Percentiles rank a stretch among this genome's conserved stretches.
phyloP scores from a whole-genome alignment of 139 green algal species.

The Ulvella scutata region DNA sequence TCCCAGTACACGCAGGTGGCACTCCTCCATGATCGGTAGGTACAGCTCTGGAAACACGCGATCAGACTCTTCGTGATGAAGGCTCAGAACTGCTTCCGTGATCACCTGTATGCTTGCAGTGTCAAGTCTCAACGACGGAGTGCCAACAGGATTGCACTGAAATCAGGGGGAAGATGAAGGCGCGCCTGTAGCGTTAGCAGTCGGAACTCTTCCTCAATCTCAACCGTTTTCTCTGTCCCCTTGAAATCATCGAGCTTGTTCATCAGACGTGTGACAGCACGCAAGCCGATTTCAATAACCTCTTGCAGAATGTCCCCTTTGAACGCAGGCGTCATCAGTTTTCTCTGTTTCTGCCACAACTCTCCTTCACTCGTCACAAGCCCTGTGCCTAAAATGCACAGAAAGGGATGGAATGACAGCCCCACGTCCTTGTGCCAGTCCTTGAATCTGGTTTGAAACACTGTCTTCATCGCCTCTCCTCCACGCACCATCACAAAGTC shows the following conservation, averaged over 20 bases:
- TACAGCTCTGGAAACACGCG: constrained; percentile 82
- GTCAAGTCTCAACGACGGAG: not conserved
- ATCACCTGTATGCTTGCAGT: constrained; percentile 49
- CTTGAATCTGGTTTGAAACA: constrained; percentile 64
- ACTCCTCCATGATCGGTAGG: constrained; percentile 89
- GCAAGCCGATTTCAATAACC: constrained; percentile 63
- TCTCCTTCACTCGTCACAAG: constrained; percentile 79
- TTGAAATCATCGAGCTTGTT: constrained; percentile 45
- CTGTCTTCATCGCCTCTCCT: constrained; percentile 45
- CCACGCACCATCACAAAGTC: constrained; percentile 42
- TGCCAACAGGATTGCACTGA: not conserved
- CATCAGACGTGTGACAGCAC: constrained; percentile 46
- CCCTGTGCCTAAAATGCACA: constrained; percentile 81
- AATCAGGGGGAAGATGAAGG: not conserved
- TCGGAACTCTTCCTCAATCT: constrained; percentile 81
- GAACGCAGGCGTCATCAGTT: constrained; percentile 69
- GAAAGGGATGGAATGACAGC: constrained; percentile 73
- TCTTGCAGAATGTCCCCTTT: constrained; percentile 74
- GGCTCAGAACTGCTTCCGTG: constrained; percentile 69
- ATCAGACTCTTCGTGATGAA: constrained; percentile 78
- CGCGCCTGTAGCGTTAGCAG: constrained; percentile 70
- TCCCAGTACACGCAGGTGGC: constrained; percentile 62
- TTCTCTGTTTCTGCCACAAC: constrained; percentile 79
- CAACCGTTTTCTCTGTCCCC: constrained; percentile 32
- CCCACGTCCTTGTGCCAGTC: constrained; percentile 70